phyloP scores from a whole-genome alignment of 2,329 filamentous ascomycete genomes.

The Penicillium italicum region DNA sequence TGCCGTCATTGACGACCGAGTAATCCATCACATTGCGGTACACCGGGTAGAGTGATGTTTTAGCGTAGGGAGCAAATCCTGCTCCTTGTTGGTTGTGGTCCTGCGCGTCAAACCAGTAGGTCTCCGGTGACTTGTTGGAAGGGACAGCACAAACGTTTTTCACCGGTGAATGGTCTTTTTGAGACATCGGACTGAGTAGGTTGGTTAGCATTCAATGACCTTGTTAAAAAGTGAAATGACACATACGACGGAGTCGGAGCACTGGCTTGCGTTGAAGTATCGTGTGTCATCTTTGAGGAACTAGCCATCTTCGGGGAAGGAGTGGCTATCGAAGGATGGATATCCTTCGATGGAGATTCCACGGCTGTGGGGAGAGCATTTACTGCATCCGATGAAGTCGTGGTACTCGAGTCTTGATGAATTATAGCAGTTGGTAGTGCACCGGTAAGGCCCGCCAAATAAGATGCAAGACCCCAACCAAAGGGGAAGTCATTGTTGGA shows the following conservation, averaged over 20 bases:
- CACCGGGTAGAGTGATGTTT: constrained; percentile 19
- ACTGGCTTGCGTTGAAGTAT: background rate
- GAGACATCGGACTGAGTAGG: background rate
- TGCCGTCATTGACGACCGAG: constrained; percentile 23
- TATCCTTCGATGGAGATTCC: too few relatives aligned
- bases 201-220: background rate
- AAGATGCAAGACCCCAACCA: background rate
- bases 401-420: background rate
- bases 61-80: constrained; percentile 24
- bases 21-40: constrained; percentile 32
- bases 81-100: constrained; percentile 24
- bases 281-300: background rate
- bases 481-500: background rate
- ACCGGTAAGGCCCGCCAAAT: background rate
- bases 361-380: background rate
- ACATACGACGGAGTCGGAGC: background rate
- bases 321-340: background rate
- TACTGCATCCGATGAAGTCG: background rate
- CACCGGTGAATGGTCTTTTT: background rate
- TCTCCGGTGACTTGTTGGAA: background rate
- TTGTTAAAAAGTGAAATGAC: background rate
- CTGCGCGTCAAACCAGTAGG: constrained; percentile 27
- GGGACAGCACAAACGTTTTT: constrained; percentile 18
- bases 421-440: background rate
- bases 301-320: background rate